Conservation (phyloP, 805 yeast genomes). For the Schizosaccharomyces lindneri region DNA sequence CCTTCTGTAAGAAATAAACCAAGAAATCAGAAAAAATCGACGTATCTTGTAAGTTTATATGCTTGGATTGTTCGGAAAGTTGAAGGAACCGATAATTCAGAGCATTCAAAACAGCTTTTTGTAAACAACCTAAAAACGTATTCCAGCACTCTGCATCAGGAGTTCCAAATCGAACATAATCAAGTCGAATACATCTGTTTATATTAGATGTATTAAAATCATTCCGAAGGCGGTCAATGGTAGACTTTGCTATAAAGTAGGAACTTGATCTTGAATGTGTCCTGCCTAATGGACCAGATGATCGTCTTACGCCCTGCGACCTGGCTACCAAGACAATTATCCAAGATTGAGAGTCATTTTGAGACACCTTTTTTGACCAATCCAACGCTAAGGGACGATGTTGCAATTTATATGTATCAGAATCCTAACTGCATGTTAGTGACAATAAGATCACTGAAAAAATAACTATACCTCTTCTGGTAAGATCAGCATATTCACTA, state of each 20-base stretch:
- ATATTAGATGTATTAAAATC: neutral
- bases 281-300: neutral
- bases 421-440: neutral
- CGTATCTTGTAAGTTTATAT: neutral
- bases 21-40: neutral
- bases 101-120: neutral
- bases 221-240: neutral
- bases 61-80: neutral
- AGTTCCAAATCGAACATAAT: neutral
- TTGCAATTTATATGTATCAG: neutral
- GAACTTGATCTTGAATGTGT: neutral
- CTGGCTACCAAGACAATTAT: neutral
- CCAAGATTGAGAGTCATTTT: neutral
- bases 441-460: neutral
- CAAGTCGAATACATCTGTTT: neutral
- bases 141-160: slow-evolving; percentile 1
- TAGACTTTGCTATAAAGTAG: neutral
- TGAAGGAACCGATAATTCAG: neutral
- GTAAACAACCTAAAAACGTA: neutral
- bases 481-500: neutral
- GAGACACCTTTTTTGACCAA: neutral
- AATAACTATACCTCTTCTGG: neutral
- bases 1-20: neutral
- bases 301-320: neutral
- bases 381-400: neutral